Percentiles rank a stretch among this genome's conserved stretches.
Evolutionary conservation across 2,329 filamentous ascomycete genomes (phyloP).

Genomic region (Nemania bipapillata): DNA sequence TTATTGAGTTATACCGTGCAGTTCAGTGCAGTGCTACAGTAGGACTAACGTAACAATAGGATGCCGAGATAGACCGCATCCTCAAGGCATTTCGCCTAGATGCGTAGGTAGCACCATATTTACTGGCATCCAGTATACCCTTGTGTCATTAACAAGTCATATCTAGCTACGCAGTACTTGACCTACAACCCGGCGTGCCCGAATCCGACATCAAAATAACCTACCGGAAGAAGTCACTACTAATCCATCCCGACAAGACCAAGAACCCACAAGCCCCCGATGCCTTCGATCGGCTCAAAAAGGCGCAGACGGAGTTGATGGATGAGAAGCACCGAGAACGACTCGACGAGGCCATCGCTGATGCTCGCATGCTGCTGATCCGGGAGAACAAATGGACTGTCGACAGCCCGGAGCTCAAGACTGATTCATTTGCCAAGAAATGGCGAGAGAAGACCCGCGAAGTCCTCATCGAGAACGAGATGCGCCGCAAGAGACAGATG

Average conservation of each 20-base stretch:
- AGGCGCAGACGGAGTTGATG: constrained; percentile 88
- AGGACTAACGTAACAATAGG: constrained; percentile 63
- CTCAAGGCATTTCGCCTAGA: constrained; percentile 84
- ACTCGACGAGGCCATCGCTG: constrained; percentile 94
- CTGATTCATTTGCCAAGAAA: constrained; percentile 80
- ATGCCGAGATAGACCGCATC: constrained; percentile 95
- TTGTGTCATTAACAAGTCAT: constrained; percentile 15
- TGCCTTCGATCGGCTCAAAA: constrained; percentile 95
- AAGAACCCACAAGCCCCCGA: constrained; percentile 89
- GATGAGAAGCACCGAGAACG: constrained; percentile 90
- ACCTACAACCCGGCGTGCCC: constrained; percentile 92
- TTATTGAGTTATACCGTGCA: neutral
- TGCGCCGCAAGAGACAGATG: constrained; percentile 81
- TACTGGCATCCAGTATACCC: neutral
- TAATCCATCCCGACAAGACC: constrained; percentile 99
- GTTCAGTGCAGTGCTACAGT: neutral
- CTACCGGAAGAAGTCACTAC: constrained; percentile 97
- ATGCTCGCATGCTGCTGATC: constrained; percentile 93
- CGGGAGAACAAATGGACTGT: constrained; percentile 93
- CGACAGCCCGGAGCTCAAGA: constrained; percentile 87
- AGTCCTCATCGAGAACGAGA: constrained; percentile 93
- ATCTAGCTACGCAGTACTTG: constrained; percentile 85
- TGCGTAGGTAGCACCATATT: constrained; percentile 57
- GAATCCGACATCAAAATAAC: constrained; percentile 94
- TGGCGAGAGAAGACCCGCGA: constrained; percentile 92